Evolutionary conservation across 2,329 filamentous ascomycete genomes (phyloP).

Genomic region (Akanthomyces lecanii): DNA sequence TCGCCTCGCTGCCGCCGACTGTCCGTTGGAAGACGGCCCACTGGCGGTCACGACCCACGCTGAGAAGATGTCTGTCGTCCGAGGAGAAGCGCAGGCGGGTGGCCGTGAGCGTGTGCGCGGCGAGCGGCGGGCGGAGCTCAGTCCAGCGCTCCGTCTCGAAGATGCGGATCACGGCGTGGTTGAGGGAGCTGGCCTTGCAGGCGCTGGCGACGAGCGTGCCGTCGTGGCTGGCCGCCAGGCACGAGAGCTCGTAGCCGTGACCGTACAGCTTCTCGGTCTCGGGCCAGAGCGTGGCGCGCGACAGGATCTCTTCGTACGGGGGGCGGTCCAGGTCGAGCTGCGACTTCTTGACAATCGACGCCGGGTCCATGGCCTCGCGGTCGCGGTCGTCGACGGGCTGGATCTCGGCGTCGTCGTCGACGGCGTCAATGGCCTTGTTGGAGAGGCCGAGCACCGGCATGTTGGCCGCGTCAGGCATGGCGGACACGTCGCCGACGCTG

Average conservation of each 20-base stretch:
- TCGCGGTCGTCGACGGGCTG: slow-evolving; percentile 43
- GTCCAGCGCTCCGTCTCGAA: slow-evolving; percentile 87
- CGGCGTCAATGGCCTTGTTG: slow-evolving; percentile 78
- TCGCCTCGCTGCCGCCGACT: slow-evolving; percentile 21
- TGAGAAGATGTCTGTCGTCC: slow-evolving; percentile 72
- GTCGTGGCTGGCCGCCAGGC: slow-evolving; percentile 72
- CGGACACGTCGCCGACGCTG: slow-evolving; percentile 29
- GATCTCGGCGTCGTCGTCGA: slow-evolving; percentile 47
- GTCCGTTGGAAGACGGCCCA: slow-evolving; percentile 75
- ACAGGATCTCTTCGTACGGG: slow-evolving; percentile 84
- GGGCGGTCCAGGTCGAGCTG: slow-evolving; percentile 66
- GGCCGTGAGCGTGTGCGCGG: slow-evolving; percentile 82
- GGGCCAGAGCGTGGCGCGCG: slow-evolving; percentile 89
- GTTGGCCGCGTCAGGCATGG: slow-evolving; percentile 81
- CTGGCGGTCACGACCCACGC: slow-evolving; percentile 85
- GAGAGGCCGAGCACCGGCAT: slow-evolving; percentile 94
- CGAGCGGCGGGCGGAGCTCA: slow-evolving; percentile 76
- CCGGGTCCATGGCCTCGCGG: slow-evolving; percentile 51
- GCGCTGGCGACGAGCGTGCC: slow-evolving; percentile 79
- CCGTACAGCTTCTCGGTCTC: slow-evolving; percentile 96
- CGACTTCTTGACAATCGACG: slow-evolving; percentile 53
- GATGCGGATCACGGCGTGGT: slow-evolving; percentile 89
- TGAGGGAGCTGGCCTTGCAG: slow-evolving; percentile 85
- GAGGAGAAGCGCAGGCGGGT: slow-evolving; percentile 75
- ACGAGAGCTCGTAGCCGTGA: slow-evolving; percentile 94